These are phyloP conservation scores for Wickerhamiella bombiphila DNA, from an alignment of 805 yeast genomes.

Conservation along the genomic window DNA sequence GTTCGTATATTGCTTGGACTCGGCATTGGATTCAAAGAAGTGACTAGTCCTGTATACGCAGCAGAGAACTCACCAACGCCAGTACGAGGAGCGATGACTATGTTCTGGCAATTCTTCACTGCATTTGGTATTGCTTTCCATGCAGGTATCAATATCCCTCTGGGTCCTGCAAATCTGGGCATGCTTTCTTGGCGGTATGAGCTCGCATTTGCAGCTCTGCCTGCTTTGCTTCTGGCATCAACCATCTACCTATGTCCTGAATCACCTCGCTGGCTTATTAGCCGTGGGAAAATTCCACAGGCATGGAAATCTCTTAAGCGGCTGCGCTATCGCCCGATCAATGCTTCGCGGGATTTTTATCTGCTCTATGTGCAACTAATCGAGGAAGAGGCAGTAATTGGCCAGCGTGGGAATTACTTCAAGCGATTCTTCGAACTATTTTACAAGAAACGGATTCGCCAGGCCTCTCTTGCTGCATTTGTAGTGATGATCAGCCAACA, in stretches of 20 bases:
- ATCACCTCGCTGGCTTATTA: conserved; percentile 56
- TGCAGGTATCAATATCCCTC: conserved; percentile 40
- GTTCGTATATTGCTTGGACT: conserved; percentile 47
- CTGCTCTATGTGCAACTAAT: conserved; percentile 39
- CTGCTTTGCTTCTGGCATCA: conserved; percentile 38
- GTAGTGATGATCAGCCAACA: conserved; percentile 83
- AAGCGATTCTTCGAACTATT: conserved; percentile 15
- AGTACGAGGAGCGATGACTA: conserved; percentile 49
- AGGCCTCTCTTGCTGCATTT: conserved; percentile 68
- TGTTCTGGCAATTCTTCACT: conserved; percentile 66
- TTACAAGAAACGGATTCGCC: conserved; percentile 45
- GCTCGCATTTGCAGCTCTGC: conserved; percentile 47
- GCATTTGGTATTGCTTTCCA: conserved; percentile 62
- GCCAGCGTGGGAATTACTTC: conserved; percentile 23
- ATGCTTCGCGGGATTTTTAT: conserved; percentile 54
- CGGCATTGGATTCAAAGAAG: conserved; percentile 53
- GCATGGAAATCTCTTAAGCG: conserved; percentile 36
- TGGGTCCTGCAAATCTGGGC: conserved; percentile 8
- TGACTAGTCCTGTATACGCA: conserved; percentile 53
- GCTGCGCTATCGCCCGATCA: conserved; percentile 33
- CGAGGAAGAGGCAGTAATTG: conserved; percentile 33
- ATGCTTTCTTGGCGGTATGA: conserved; percentile 49
- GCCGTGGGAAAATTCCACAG: conserved; percentile 33
- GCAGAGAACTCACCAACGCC: conserved; percentile 48
- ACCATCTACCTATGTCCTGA: conserved; percentile 48